These are phyloP conservation scores for Vaccinium darrowii DNA, from an alignment of 148 eudicot genomes.

Conservation along the genomic window DNA sequence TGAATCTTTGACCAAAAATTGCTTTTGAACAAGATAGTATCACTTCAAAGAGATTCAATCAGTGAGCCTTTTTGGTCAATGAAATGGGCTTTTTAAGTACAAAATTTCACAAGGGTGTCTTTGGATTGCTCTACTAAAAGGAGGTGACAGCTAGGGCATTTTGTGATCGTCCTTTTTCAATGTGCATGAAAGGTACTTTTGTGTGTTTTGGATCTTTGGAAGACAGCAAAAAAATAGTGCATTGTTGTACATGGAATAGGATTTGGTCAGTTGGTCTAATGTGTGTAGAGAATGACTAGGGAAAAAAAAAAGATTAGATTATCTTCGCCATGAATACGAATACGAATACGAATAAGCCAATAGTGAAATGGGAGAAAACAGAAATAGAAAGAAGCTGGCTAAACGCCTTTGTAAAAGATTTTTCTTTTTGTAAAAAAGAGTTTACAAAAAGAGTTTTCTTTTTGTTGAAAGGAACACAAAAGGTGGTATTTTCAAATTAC, in stretches of 20 bases:
- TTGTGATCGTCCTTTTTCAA: background rate
- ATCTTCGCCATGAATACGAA: background rate
- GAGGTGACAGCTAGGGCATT: background rate
- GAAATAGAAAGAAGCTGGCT: background rate
- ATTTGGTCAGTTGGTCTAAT: background rate
- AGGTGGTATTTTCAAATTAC: background rate
- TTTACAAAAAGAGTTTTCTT: background rate
- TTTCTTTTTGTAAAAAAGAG: too few relatives aligned
- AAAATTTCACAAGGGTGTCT: background rate
- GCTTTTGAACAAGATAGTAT: background rate
- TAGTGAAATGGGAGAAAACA: background rate
- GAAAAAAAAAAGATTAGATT: background rate
- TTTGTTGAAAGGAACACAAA: background rate
- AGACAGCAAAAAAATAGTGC: background rate
- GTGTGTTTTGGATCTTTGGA: background rate
- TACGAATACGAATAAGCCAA: background rate
- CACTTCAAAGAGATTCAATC: slow-evolving; percentile 9
- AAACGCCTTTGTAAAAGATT: background rate
- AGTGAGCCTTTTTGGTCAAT: slow-evolving; percentile 3
- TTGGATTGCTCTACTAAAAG: background rate
- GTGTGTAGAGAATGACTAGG: background rate
- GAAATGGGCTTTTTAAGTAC: background rate
- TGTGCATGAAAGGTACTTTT: background rate
- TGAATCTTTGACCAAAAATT: slow-evolving; percentile 2
- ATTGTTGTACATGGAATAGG: background rate